Conservation (phyloP, 164 flowering plant genomes). For the Sedum album region DNA sequence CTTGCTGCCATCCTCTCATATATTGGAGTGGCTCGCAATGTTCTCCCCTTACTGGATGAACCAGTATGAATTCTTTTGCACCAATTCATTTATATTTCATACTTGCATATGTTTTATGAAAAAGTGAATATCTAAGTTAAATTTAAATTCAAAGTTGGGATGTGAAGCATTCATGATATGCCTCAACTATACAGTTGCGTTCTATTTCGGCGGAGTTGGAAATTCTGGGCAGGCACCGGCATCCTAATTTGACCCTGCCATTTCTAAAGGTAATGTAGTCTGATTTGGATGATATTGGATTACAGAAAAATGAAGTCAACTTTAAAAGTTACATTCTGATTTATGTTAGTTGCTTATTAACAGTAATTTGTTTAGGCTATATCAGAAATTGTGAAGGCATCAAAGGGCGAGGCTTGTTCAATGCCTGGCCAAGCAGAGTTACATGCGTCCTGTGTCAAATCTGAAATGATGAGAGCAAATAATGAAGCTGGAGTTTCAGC, state of each 20-base stretch:
- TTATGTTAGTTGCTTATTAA: conserved; percentile 4
- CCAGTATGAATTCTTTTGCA: conserved; percentile 47
- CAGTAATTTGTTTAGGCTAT: conserved; percentile 48
- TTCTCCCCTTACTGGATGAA: conserved; percentile 87
- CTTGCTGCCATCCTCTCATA: conserved; percentile 88
- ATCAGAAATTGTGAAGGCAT: conserved; percentile 70
- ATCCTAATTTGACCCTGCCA: conserved; percentile 69
- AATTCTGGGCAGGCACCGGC: conserved; percentile 86
- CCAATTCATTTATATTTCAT: neutral
- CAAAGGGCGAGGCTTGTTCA: conserved; percentile 52
- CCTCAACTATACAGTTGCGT: conserved; percentile 48
- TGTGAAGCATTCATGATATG: neutral
- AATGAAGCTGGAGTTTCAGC: conserved; percentile 9
- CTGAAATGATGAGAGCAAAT: conserved; percentile 21
- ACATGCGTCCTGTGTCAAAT: conserved; percentile 24
- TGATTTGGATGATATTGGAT: neutral
- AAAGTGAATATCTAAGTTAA: neutral
- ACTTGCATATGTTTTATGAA: neutral
- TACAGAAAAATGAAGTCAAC: neutral
- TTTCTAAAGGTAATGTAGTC: conserved; percentile 59
- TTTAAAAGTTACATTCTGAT: neutral
- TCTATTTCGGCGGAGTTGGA: conserved; percentile 79
- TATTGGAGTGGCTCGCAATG: conserved; percentile 71
- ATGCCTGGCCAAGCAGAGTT: conserved; percentile 44
- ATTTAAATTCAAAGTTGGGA: neutral